Evolutionary conservation across 2,329 filamentous ascomycete species (phyloP).

Genomic region (Alternaria metachromatica): DNA sequence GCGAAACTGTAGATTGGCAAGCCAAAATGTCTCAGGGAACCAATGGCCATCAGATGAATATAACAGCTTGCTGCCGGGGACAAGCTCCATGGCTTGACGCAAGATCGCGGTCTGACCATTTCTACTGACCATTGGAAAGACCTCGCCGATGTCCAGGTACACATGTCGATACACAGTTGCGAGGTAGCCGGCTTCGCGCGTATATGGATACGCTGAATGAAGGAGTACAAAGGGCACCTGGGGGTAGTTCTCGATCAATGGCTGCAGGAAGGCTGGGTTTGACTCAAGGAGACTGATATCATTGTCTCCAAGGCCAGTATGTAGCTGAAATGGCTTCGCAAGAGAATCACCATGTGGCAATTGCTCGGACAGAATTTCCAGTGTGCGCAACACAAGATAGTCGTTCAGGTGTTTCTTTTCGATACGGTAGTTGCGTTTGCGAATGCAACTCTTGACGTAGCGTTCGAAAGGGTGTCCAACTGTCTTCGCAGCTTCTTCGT

Average conservation of each 20-base stretch:
- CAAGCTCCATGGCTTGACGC: slow-evolving; percentile 75
- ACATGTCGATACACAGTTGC: slow-evolving; percentile 79
- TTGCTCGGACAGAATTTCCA: slow-evolving; percentile 62
- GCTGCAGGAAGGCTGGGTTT: slow-evolving; percentile 77
- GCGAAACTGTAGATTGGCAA: slow-evolving; percentile 75
- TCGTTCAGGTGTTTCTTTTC: slow-evolving; percentile 72
- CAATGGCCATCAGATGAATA: slow-evolving; percentile 84
- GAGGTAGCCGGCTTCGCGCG: slow-evolving; percentile 77
- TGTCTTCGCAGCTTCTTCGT: slow-evolving; percentile 45
- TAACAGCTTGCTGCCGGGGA: slow-evolving; percentile 75
- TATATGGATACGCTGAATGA: slow-evolving; percentile 83
- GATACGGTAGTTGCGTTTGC: slow-evolving; percentile 59
- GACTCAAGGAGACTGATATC: slow-evolving; percentile 74
- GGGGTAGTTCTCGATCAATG: slow-evolving; percentile 73
- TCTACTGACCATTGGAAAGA: slow-evolving; percentile 79
- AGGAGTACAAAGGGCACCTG: slow-evolving; percentile 77
- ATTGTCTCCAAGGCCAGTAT: slow-evolving; percentile 82
- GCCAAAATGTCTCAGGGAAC: slow-evolving; percentile 78
- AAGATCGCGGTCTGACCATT: slow-evolving; percentile 76
- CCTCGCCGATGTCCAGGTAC: slow-evolving; percentile 82
- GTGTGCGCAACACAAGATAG: slow-evolving; percentile 69
- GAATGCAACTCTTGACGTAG: slow-evolving; percentile 49
- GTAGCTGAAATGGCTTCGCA: slow-evolving; percentile 81
- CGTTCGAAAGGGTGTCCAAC: slow-evolving; percentile 49
- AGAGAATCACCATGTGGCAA: slow-evolving; percentile 38